phyloP scores from a whole-genome alignment of 495 filamentous ascomycete species.

The Penicillium cosmopolitanum region DNA sequence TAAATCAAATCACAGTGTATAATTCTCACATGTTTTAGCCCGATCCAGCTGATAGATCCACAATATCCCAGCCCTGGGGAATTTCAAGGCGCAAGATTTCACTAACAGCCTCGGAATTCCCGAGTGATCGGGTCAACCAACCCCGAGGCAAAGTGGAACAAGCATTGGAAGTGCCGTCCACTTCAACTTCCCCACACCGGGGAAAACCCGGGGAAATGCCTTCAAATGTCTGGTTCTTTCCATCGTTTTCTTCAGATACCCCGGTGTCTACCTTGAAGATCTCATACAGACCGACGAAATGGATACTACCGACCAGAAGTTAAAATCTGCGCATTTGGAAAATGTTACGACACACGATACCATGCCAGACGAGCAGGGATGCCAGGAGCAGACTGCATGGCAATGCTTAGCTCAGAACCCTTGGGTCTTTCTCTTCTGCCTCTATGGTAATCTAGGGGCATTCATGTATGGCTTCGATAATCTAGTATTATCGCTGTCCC shows the following conservation, averaged over 20 bases:
- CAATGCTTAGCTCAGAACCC: constrained; percentile 14
- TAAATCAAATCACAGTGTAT: too few species aligned
- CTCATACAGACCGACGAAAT: constrained; percentile 3
- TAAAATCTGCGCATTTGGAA: constrained; percentile 7
- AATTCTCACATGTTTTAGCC: too few species aligned
- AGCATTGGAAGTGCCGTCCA: neutral
- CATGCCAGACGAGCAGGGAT: neutral
- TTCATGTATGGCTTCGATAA: constrained; percentile 36
- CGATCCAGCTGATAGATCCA: neutral
- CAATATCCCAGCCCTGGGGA: neutral
- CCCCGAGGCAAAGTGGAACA: constrained; percentile 2
- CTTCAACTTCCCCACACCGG: neutral
- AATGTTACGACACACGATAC: constrained; percentile 4
- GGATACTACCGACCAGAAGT: constrained; percentile 3
- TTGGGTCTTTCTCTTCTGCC: constrained; percentile 19
- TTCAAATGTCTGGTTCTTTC: neutral
- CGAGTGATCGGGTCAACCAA: neutral
- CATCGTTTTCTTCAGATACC: neutral
- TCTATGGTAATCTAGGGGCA: constrained; percentile 28
- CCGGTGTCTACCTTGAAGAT: neutral
- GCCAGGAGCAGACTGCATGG: constrained; percentile 2
- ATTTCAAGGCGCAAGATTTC: neutral
- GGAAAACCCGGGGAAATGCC: neutral
- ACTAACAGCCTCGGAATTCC: neutral
- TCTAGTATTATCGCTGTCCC: constrained; percentile 24